Evolutionary conservation across 805 yeast species (phyloP).

Genomic region (Maudiozyma barnettii): DNA sequence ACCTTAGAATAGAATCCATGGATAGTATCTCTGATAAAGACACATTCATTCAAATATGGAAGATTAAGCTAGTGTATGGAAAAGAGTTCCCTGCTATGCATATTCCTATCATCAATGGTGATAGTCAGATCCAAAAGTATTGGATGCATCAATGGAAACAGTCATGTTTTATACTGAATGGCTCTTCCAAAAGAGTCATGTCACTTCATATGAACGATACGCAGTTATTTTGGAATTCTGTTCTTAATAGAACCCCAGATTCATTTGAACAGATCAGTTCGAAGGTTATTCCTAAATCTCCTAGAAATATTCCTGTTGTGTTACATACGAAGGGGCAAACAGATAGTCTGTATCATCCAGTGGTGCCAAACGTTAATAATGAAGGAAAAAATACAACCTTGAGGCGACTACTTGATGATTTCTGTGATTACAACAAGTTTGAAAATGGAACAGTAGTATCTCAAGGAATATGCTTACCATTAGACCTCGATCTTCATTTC

Average conservation of each 20-base stretch:
- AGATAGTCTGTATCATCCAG: conserved; percentile 2
- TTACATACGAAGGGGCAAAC: conserved; percentile 19
- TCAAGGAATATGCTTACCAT: conserved; percentile 48
- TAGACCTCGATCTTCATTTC: conserved; percentile 36
- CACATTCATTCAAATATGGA: conserved; percentile 36
- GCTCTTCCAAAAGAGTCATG: conserved; percentile 78
- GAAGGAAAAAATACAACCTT: not conserved
- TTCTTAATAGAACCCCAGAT: conserved; percentile 24
- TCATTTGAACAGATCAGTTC: conserved; percentile 16
- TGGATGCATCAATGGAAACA: conserved; percentile 82
- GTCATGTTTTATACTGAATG: conserved; percentile 63
- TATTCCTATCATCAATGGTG: conserved; percentile 34
- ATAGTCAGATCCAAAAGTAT: conserved; percentile 29
- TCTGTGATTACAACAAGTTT: not conserved
- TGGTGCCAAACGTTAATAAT: not conserved
- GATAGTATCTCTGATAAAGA: not conserved
- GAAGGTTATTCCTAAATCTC: conserved; percentile 12
- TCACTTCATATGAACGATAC: conserved; percentile 56
- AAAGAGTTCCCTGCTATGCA: conserved; percentile 37
- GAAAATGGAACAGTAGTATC: conserved; percentile 25
- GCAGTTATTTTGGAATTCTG: conserved; percentile 45
- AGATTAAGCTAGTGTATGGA: conserved; percentile 34
- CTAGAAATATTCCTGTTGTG: conserved; percentile 12
- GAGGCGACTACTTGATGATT: not conserved
- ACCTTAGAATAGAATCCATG: not conserved